These are phyloP conservation scores for Barnettozyma pratensis DNA, from an alignment of 805 yeast genomes.

Conservation along the genomic window DNA sequence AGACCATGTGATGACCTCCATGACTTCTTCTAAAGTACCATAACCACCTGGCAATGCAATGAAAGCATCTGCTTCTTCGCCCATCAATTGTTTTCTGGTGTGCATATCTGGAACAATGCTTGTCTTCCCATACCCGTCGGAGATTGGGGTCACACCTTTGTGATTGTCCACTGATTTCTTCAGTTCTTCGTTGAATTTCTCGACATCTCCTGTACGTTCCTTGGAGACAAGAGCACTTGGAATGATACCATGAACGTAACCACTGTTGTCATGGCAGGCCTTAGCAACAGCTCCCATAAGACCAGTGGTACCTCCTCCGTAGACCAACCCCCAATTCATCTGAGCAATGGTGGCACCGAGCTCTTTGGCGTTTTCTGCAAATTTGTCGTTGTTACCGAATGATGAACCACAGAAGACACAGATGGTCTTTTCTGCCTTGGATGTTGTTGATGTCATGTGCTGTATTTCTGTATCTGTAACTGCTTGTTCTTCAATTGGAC, in stretches of 20 bases:
- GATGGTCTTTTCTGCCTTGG: constrained; percentile 31
- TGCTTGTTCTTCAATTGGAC: too few species aligned
- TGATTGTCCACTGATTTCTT: constrained; percentile 54
- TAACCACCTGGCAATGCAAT: constrained; percentile 91
- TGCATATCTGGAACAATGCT: constrained; percentile 87
- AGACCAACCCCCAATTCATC: constrained; percentile 68
- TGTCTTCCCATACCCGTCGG: constrained; percentile 61
- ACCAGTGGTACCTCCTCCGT: constrained; percentile 89
- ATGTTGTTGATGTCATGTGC: not conserved
- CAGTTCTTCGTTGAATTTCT: constrained; percentile 42
- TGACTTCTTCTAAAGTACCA: constrained; percentile 84
- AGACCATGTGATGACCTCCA: constrained; percentile 89
- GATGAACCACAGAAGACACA: constrained; percentile 90
- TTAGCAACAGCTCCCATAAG: constrained; percentile 75
- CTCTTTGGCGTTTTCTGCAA: constrained; percentile 46
- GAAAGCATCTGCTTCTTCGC: constrained; percentile 78
- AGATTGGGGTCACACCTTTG: constrained; percentile 58
- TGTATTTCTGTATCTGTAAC: too few species aligned
- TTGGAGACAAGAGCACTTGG: constrained; percentile 77
- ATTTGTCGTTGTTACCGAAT: constrained; percentile 51
- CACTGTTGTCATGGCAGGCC: constrained; percentile 42
- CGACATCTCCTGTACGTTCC: constrained; percentile 46
- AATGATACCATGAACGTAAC: constrained; percentile 78
- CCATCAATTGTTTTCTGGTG: constrained; percentile 83
- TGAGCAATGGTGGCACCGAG: constrained; percentile 57